phyloP scores from a whole-genome alignment of 2,329 filamentous ascomycete genomes.

The Xylariaceae sp. region DNA sequence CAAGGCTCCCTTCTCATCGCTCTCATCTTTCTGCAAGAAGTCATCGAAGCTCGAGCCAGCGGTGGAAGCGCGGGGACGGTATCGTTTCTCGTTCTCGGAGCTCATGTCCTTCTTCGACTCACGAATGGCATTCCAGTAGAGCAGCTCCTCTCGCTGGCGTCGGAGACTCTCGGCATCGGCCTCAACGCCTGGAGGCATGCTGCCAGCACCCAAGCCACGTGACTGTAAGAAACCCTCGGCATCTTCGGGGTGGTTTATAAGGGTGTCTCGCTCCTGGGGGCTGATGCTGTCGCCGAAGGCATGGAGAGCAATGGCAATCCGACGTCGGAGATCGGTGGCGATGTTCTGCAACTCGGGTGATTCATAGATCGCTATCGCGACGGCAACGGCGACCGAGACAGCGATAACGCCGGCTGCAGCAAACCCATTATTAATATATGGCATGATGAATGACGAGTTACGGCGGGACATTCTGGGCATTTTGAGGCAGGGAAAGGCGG shows the following conservation, averaged over 20 bases:
- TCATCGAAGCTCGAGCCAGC: constrained; percentile 52
- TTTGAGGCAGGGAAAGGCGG: background rate
- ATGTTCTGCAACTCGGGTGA: constrained; percentile 58
- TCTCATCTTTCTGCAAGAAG: constrained; percentile 48
- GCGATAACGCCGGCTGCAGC: constrained; percentile 55
- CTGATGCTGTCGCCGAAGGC: constrained; percentile 54
- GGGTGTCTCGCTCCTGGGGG: constrained; percentile 45
- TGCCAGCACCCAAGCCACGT: constrained; percentile 36
- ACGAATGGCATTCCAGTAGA: constrained; percentile 59
- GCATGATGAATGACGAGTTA: constrained; percentile 37
- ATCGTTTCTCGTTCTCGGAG: constrained; percentile 17
- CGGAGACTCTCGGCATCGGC: constrained; percentile 58
- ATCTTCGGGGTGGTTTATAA: constrained; percentile 62
- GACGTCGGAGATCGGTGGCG: constrained; percentile 55
- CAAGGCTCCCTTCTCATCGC: constrained; percentile 50
- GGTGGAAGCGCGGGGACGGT: constrained; percentile 25
- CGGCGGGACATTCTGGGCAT: background rate
- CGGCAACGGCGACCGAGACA: constrained; percentile 47
- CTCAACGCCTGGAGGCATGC: constrained; percentile 45
- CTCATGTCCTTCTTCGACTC: constrained; percentile 44
- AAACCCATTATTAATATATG: constrained; percentile 53
- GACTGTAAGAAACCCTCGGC: constrained; percentile 58
- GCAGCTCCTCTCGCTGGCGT: constrained; percentile 57
- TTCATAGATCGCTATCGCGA: constrained; percentile 57
- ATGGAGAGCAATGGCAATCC: constrained; percentile 56